Base-by-base conservation (phyloP, 306 rosid species). In the Glycine soja region DNA sequence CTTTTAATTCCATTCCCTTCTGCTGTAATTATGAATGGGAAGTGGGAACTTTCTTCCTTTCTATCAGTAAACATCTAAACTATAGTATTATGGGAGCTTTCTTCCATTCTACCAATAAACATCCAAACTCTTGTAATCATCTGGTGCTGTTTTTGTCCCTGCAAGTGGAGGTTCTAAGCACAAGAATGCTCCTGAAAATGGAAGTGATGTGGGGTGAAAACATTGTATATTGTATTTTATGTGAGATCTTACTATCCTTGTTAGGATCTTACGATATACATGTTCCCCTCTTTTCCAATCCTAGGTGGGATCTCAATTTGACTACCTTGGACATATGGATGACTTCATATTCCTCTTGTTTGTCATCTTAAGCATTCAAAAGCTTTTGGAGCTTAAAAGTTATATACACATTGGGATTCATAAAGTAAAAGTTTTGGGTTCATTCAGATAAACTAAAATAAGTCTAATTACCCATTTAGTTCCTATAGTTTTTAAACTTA, bases 41-140 rank as follows among this genome's bases (percentile, higher is more conserved):
- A 74, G 65, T 10, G 7, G 3, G 56, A 7, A 64, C 8, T 51
- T 64, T 30, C 69, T 64, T 42, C 3, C 42, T 8, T 64, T 80
- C 36, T 42, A 63, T 72, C 57, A 24, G 36, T 73, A 72, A 63
- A 72, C 15, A 51, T 51, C 75, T 71, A 70, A 74, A 43, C n/a
- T 68, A 24, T 24, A 24, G 30, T 24, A 24, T 24, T 24, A 24
- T 24, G 30, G 2, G 56, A 4, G 53, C 8, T 51, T 64, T 30
- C 69, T 64, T 42, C 3, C 42, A 5, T 64, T 80, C 36, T 42
- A 63, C 63, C 57, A 24, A 18, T 73, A 72, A 63, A 72, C 15
- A 51, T 51, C 75, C 77, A 70, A 74, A 43, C 9, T 68, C n/a
- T 16, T 68, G 73, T 45, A 5, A 16, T 68, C 6, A 68, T 45